Percentiles rank a stretch among this genome's conserved stretches.
phyloP scores from a whole-genome alignment of 2,329 filamentous ascomycete species.

The Coleophoma crateriformis region DNA sequence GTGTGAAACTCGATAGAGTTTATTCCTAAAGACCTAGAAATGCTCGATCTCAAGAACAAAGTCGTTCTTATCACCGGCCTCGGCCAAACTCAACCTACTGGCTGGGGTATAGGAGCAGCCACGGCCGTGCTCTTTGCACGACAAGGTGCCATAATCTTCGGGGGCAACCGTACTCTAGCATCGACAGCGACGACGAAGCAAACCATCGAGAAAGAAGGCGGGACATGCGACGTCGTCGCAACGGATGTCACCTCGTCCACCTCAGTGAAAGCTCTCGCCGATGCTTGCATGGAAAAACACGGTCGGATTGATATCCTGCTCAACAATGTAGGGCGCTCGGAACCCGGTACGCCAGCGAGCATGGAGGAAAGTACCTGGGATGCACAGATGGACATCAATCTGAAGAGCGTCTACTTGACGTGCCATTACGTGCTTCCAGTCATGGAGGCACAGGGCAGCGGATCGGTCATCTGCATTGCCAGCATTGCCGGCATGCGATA shows the following conservation, averaged over 20 bases:
- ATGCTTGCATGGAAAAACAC: conserved; percentile 43
- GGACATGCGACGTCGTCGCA: conserved; percentile 33
- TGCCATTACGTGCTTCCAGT: conserved; percentile 47
- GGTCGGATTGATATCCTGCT: conserved; percentile 54
- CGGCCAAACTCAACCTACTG: conserved; percentile 35
- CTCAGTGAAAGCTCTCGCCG: conserved; percentile 46
- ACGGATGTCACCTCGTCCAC: conserved; percentile 45
- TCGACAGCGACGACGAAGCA: conserved; percentile 33
- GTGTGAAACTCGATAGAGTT: too few species aligned
- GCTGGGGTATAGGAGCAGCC: conserved; percentile 46
- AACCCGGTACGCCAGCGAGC: conserved; percentile 42
- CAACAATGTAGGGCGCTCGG: conserved; percentile 54
- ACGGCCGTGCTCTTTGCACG: conserved; percentile 40
- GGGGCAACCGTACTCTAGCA: conserved; percentile 40
- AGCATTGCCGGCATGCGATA: conserved; percentile 48
- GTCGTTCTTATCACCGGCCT: conserved; percentile 40
- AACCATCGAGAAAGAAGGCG: conserved; percentile 29
- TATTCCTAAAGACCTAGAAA: conserved; percentile 8
- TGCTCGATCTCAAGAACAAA: conserved; percentile 35
- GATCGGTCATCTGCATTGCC: conserved; percentile 41
- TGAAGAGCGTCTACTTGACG: conserved; percentile 49
- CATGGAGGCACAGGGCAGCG: conserved; percentile 42
- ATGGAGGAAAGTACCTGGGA: conserved; percentile 47
- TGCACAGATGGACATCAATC: conserved; percentile 45
- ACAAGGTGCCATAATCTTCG: conserved; percentile 43